Evolutionary conservation across 177 flowering plant genomes (phyloP), one percentile per base, ranked within the genome.

Genomic region (Telopea speciosissima): DNA sequence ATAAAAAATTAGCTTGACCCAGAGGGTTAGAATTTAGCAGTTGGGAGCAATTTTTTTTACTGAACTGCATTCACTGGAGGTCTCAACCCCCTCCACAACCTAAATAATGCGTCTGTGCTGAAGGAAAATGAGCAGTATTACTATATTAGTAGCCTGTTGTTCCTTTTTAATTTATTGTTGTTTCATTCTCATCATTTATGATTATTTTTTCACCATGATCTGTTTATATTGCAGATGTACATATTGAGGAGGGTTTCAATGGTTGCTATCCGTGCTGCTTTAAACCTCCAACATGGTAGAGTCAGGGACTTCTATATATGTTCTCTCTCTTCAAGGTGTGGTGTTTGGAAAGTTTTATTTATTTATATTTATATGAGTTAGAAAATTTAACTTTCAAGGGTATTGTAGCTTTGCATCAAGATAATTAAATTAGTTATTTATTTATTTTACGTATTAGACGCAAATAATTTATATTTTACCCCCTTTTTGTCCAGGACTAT

Each of bases 231-330:
- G 3, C 88, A 96, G 99, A 88, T 96, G 97, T 96, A 96, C 81
- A 89, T 93, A 79, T 72, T 96, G 10, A 86, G 99, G 79, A 88
- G 98, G 83, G 78, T 90, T 64, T 83, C 97, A 12, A 96, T 96
- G 98, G 93, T 84, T 62, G 97, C 96, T 17, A 96, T 96, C 28
- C 80, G 97, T 69, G 90, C 93, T 79, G 95, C 98, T 31, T 71
- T 96, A 61, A 89, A 91, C 82, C 88, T 91, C 63, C 87, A 90
- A 73, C 86, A 87, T 79, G 97, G 97, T 67, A 90, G 87, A 31
- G 84, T 75, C 17, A 90, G 60, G 74, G 99, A 96, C 81, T 96
- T 96, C 85, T 96, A 96, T 68, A 96, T 96, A 66, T 96, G 99
- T 81, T 91, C 98, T 66, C 90, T 96, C 52, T 96, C 99, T 69